phyloP scores from a whole-genome alignment of 108 stramenopile species.

The Nannochloropsis granulata region DNA sequence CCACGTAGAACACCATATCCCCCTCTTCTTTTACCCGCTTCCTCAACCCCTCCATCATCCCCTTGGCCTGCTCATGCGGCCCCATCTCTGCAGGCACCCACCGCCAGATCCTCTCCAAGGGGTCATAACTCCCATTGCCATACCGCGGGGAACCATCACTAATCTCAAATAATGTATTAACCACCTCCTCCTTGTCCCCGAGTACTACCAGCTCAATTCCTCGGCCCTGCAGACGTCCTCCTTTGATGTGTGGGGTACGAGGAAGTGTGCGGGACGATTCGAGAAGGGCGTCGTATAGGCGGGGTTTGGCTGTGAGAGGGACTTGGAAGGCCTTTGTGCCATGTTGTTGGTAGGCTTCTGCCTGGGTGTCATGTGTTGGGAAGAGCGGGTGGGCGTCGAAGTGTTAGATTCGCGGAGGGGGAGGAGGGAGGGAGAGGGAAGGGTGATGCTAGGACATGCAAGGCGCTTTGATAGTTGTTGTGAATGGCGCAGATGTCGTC shows the following conservation, averaged over 20 bases:
- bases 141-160: background rate
- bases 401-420: no score
- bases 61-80: background rate
- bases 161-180: background rate
- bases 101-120: background rate
- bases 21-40: background rate
- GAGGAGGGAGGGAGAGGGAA: no score
- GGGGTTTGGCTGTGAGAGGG: conserved; percentile 5
- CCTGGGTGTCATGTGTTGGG: background rate
- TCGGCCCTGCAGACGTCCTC: background rate
- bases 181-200: background rate
- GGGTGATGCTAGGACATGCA: no score
- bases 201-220: background rate
- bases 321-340: conserved; percentile 1
- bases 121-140: background rate
- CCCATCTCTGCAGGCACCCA: background rate
- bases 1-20: background rate
- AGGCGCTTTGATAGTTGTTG: no score
- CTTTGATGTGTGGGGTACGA: background rate
- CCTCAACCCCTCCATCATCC: background rate
- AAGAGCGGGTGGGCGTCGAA: no score
- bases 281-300: conserved; percentile 22
- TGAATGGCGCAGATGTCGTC: no score
- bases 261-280: conserved; percentile 6
- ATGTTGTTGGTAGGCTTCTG: conserved; percentile 3